Base-by-base conservation (phyloP, 208 protist species). In the Trypanosoma vivax region DNA sequence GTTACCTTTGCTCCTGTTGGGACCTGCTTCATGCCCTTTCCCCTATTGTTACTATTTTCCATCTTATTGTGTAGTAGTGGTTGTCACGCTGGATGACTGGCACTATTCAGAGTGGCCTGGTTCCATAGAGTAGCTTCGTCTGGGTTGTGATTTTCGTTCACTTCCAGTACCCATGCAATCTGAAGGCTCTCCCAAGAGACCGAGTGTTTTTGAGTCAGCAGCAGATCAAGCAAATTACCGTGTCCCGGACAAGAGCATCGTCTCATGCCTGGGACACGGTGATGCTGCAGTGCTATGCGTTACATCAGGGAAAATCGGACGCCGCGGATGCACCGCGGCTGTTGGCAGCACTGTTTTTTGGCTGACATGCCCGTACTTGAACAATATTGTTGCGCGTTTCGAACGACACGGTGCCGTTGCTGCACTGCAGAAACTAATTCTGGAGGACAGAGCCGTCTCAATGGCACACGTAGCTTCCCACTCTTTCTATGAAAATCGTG, bases 281-380 rank as follows among this genome's bases (percentile, higher is more conserved):
- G 60, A 50, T 9, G 78, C 79, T 9, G 73, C 70, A 3, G 83
- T 90, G 18, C 62, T 90, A 53, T 94, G 86, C 70, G 59, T 67
- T 5, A 89, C 79, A 5, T 73, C 82, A 1, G 86, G 86, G 3
- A 94, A 94, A 49, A 74, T 70, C 16, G 82, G 82, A 19, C 73
- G 83, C 28, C 69, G 73, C 30, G 72, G 79, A n/a, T 63, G 68
- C 34, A 70, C 70, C 13, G 80, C 82, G 1, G 79, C 83, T 50
- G 69, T 90, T 3, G 87, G 87, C 2, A 79, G 83, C 0, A 94
- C 87, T 24, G 48, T 91, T 9, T 83, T 89, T 38, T 94, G 87
- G 83, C 64, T 90, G 19, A 94, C 87, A 10, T 91, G 83, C 55
- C 82, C 78, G 1, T 66, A 80, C 48, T 14, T 94, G 29, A 94